Conservation (phyloP, 2,329 filamentous ascomycete genomes). For the Ilyonectria destructans region DNA sequence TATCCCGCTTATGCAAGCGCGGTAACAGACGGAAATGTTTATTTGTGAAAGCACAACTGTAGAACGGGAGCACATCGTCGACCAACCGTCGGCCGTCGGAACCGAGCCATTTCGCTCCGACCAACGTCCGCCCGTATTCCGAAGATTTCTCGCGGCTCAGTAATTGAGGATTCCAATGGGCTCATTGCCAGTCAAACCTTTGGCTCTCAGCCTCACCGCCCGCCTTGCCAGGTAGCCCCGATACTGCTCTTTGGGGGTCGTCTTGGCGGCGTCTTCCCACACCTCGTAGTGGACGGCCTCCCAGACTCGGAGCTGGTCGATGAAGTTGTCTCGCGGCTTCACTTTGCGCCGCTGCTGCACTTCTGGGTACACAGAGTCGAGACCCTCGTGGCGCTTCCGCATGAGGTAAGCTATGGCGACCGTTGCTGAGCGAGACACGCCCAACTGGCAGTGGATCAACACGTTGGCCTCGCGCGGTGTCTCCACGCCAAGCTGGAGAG, state of each 20-base stretch:
- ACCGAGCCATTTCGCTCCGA: slow-evolving; percentile 28
- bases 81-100: slow-evolving; percentile 31
- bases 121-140: slow-evolving; percentile 20
- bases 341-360: slow-evolving; percentile 45
- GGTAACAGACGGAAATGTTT: slow-evolving; percentile 2
- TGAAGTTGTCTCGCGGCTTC: slow-evolving; percentile 51
- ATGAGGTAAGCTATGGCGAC: slow-evolving; percentile 54
- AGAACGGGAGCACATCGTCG: slow-evolving; percentile 4
- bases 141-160: slow-evolving; percentile 23
- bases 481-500: not conserved
- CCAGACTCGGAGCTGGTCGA: slow-evolving; percentile 54
- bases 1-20: slow-evolving; percentile 1
- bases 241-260: slow-evolving; percentile 49
- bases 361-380: slow-evolving; percentile 37
- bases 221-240: slow-evolving; percentile 40
- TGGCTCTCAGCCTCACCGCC: slow-evolving; percentile 40
- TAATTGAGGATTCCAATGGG: slow-evolving; percentile 35
- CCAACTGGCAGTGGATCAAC: slow-evolving; percentile 55
- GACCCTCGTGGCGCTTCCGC: slow-evolving; percentile 42
- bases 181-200: slow-evolving; percentile 43
- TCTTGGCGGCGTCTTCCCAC: slow-evolving; percentile 49
- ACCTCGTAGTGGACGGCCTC: slow-evolving; percentile 49
- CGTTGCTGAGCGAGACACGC: slow-evolving; percentile 53
- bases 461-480: slow-evolving; percentile 37
- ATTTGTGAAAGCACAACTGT: slow-evolving; percentile 17